These are phyloP conservation scores for Microsporum canis DNA, from an alignment of 2,329 filamentous ascomycete genomes.

Conservation along the genomic window DNA sequence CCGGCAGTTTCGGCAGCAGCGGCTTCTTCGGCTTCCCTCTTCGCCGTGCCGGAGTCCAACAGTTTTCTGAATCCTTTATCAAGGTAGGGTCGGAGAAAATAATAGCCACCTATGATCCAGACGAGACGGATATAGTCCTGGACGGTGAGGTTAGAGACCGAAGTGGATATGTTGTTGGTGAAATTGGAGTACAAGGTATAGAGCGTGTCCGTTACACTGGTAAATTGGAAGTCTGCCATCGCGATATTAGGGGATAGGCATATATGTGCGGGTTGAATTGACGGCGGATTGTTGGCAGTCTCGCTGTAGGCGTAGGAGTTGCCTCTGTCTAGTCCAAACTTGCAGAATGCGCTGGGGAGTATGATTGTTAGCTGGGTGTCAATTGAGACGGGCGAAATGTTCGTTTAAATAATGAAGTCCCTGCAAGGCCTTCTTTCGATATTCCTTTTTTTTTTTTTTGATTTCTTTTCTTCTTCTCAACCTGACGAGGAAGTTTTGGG, in stretches of 20 bases:
- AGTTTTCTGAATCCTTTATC: conserved; percentile 54
- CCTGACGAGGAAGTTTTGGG: not conserved
- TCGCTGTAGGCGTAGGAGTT: not conserved
- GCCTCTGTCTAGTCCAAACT: not conserved
- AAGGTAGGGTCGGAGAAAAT: conserved; percentile 62
- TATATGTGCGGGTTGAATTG: no score
- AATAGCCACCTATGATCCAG: conserved; percentile 60
- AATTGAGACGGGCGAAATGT: not conserved
- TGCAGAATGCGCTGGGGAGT: not conserved
- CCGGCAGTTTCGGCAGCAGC: conserved; percentile 31
- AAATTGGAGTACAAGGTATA: conserved; percentile 22
- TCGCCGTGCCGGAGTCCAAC: conserved; percentile 29
- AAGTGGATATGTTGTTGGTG: conserved; percentile 31
- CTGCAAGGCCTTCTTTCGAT: not conserved
- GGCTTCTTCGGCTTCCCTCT: conserved; percentile 48
- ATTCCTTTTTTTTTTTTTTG: not conserved
- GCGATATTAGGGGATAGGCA: not conserved
- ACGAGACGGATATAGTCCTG: conserved; percentile 54
- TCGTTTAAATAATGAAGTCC: not conserved
- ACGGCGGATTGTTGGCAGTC: no score
- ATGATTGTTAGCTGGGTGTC: not conserved
- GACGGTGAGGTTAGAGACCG: conserved; percentile 34
- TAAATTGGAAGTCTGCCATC: not conserved
- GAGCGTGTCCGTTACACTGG: conserved; percentile 18
- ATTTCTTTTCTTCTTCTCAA: not conserved